phyloP scores from a whole-genome alignment of 306 rosid species.

The Vigna nakashimae region DNA sequence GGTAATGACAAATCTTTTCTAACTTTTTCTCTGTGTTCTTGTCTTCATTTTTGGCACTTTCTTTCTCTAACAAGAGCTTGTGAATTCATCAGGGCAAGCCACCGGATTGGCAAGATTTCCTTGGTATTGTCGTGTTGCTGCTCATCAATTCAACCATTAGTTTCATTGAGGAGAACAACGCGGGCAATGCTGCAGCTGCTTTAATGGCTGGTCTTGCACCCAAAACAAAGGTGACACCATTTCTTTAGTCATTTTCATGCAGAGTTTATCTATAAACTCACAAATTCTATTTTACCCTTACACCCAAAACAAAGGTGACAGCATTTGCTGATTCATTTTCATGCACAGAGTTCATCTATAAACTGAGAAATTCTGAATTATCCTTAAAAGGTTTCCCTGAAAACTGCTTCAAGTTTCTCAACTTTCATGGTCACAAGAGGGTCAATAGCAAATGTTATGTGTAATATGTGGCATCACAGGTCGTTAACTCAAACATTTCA shows the following conservation, averaged over 20 bases:
- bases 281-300: background rate
- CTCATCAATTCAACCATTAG: slow-evolving; percentile 89
- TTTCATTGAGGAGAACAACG: slow-evolving; percentile 93
- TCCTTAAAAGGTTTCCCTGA: too few species aligned
- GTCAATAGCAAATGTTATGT: too few species aligned
- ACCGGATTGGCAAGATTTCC: slow-evolving; percentile 90
- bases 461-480: too few species aligned
- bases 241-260: background rate
- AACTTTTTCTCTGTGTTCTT: background rate
- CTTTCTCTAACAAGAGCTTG: slow-evolving; percentile 1
- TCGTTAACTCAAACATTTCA: too few species aligned
- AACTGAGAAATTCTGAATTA: too few species aligned
- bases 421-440: too few species aligned
- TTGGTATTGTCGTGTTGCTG: slow-evolving; percentile 76
- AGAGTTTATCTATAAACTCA: background rate
- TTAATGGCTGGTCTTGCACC: slow-evolving; percentile 99
- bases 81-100: slow-evolving; percentile 69
- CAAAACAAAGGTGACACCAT: slow-evolving; percentile 73
- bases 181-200: slow-evolving; percentile 96
- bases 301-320: too few species aligned
- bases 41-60: background rate
- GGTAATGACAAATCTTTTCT: slow-evolving; percentile 46
- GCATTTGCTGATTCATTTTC: too few species aligned
- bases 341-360: too few species aligned
- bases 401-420: too few species aligned